Evolutionary conservation across 345 rosid genomes (phyloP).

Genomic region (Orychophragmus violaceus): DNA sequence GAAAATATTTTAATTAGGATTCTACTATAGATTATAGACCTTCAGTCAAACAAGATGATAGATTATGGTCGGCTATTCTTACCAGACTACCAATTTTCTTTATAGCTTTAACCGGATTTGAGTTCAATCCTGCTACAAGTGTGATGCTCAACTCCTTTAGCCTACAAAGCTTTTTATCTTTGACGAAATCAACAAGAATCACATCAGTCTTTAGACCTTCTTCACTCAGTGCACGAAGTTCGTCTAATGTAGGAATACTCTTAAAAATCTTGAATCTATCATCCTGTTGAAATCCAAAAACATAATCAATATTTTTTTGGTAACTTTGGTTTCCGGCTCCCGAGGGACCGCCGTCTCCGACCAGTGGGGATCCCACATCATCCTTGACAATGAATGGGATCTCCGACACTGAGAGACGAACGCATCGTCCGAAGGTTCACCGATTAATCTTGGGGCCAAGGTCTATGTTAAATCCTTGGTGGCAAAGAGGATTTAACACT

Average conservation of each 20-base stretch:
- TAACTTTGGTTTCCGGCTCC: no score
- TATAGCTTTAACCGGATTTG: constrained; percentile 60
- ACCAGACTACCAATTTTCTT: constrained; percentile 80
- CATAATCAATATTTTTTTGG: neutral
- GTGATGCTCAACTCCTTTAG: constrained; percentile 43
- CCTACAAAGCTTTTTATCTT: constrained; percentile 57
- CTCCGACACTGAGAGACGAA: no score
- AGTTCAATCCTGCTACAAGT: constrained; percentile 46
- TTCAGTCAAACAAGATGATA: neutral
- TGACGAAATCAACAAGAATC: constrained; percentile 58
- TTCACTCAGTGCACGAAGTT: constrained; percentile 52
- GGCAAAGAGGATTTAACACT: no score
- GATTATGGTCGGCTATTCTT: constrained; percentile 5
- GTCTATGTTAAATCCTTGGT: no score
- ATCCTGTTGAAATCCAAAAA: constrained; percentile 42
- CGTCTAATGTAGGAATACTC: constrained; percentile 61
- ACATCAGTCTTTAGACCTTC: constrained; percentile 52
- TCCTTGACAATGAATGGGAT: no score
- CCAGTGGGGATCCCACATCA: no score
- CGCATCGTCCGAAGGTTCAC: no score
- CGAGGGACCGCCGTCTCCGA: no score
- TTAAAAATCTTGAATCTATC: constrained; percentile 52
- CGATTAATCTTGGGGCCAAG: no score
- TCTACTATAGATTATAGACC: no score
- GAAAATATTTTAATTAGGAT: neutral